Conservation (phyloP, 2,329 filamentous ascomycete genomes). For the Aspergillus versicolor region DNA sequence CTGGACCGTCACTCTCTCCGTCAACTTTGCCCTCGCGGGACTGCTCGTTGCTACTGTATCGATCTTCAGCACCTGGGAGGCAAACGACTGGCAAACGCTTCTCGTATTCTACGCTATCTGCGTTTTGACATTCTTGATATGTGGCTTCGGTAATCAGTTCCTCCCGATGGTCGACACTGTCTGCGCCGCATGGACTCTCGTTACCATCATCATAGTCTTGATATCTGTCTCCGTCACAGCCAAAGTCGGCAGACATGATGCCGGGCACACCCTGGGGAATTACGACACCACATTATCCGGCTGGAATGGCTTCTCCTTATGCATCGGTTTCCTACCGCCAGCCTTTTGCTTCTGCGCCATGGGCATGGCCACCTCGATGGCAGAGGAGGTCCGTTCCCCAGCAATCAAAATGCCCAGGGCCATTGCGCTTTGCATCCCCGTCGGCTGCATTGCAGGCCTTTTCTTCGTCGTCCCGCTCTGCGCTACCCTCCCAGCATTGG, state of each 20-base stretch:
- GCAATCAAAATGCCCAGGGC: conserved; percentile 35
- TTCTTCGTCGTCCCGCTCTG: conserved; percentile 39
- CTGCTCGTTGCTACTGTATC: conserved; percentile 46
- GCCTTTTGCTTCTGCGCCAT: conserved; percentile 61
- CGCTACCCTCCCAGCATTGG: conserved; percentile 38
- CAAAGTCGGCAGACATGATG: conserved; percentile 53
- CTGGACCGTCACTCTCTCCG: conserved; percentile 54
- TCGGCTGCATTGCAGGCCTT: conserved; percentile 39
- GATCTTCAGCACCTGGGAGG: conserved; percentile 54
- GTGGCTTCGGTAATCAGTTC: conserved; percentile 65
- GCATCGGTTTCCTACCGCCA: conserved; percentile 60
- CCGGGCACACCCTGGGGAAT: conserved; percentile 54
- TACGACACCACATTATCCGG: conserved; percentile 58
- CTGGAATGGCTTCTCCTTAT: conserved; percentile 61
- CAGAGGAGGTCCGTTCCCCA: conserved; percentile 43
- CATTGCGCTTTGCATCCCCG: conserved; percentile 35
- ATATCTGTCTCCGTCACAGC: conserved; percentile 57
- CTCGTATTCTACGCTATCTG: conserved; percentile 71
- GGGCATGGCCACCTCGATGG: conserved; percentile 58
- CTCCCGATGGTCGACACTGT: conserved; percentile 63
- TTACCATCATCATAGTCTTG: conserved; percentile 59
- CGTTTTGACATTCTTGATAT: conserved; percentile 63
- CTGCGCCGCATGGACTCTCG: conserved; percentile 55
- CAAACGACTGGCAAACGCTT: conserved; percentile 65
- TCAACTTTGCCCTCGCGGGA: conserved; percentile 58